Percentiles rank a stretch among this genome's conserved stretches.
These are phyloP conservation scores for Hymenoscyphus fructigenus DNA, from an alignment of 2,329 filamentous ascomycete genomes.

Conservation along the genomic window DNA sequence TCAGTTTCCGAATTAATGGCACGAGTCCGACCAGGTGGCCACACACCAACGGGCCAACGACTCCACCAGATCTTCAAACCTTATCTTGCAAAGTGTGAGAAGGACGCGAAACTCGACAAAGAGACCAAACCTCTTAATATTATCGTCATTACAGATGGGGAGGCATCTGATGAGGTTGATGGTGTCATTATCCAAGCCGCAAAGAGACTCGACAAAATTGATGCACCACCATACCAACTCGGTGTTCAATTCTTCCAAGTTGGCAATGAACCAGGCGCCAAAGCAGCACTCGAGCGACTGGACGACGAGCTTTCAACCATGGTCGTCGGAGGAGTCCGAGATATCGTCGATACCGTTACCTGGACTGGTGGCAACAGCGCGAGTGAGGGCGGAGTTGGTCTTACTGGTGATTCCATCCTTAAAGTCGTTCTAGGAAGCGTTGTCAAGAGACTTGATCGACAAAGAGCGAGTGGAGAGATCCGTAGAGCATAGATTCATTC, in stretches of 20 bases:
- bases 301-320: conserved; percentile 68
- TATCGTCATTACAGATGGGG: conserved; percentile 90
- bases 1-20: conserved; percentile 70
- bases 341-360: conserved; percentile 90
- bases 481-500: conserved; percentile 18
- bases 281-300: conserved; percentile 64
- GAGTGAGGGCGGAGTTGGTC: conserved; percentile 41
- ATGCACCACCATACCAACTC: conserved; percentile 76
- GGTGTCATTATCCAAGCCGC: conserved; percentile 66
- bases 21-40: conserved; percentile 60
- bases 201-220: conserved; percentile 64
- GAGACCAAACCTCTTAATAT: conserved; percentile 78
- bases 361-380: conserved; percentile 52
- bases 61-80: conserved; percentile 70
- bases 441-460: conserved; percentile 62
- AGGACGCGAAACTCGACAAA: conserved; percentile 35
- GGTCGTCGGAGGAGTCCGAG: conserved; percentile 60
- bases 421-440: conserved; percentile 83
- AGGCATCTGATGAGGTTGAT: conserved; percentile 76
- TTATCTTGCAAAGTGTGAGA: conserved; percentile 62
- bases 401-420: conserved; percentile 71
- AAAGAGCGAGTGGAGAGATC: conserved; percentile 29
- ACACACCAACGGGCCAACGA: conserved; percentile 73
- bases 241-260: conserved; percentile 97
- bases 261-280: conserved; percentile 67